Evolutionary conservation across 2,329 filamentous ascomycete genomes (phyloP).

Genomic region (Cercospora citrullina): DNA sequence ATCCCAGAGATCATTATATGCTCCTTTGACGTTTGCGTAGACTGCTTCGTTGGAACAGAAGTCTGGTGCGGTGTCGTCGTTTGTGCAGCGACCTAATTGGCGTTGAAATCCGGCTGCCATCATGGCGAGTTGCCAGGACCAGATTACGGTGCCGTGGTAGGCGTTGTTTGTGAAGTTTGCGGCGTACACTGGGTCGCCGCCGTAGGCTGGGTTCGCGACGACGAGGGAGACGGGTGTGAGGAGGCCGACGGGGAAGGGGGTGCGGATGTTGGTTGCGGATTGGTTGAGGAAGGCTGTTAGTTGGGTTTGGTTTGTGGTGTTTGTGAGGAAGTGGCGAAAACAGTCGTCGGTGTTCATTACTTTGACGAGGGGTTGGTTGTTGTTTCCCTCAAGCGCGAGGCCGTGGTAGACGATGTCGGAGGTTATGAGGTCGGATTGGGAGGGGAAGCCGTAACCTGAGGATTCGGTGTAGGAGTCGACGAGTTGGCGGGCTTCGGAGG

Average conservation of each 20-base stretch:
- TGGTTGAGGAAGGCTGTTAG: conserved; percentile 59
- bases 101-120: conserved; percentile 61
- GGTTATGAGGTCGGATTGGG: conserved; percentile 46
- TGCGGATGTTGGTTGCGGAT: conserved; percentile 58
- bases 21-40: conserved; percentile 43
- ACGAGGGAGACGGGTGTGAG: conserved; percentile 58
- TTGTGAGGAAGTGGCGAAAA: conserved; percentile 61
- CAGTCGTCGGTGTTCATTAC: conserved; percentile 66
- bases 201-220: conserved; percentile 63
- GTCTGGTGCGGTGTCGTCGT: conserved; percentile 38
- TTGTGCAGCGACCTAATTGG: conserved; percentile 57
- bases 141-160: conserved; percentile 66
- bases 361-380: conserved; percentile 52
- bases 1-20: conserved; percentile 62
- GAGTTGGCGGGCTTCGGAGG: conserved; percentile 47
- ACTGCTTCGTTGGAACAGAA: conserved; percentile 55
- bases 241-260: conserved; percentile 60
- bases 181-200: conserved; percentile 49
- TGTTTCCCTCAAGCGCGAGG: conserved; percentile 56
- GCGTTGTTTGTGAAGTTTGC: conserved; percentile 57
- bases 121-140: conserved; percentile 66
- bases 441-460: conserved; percentile 45
- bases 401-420: conserved; percentile 56
- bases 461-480: conserved; percentile 52
- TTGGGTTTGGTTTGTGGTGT: conserved; percentile 57